Evolutionary conservation across 352 stramenopile species (phyloP).

Genomic region (Phytophthora citrophthora): DNA sequence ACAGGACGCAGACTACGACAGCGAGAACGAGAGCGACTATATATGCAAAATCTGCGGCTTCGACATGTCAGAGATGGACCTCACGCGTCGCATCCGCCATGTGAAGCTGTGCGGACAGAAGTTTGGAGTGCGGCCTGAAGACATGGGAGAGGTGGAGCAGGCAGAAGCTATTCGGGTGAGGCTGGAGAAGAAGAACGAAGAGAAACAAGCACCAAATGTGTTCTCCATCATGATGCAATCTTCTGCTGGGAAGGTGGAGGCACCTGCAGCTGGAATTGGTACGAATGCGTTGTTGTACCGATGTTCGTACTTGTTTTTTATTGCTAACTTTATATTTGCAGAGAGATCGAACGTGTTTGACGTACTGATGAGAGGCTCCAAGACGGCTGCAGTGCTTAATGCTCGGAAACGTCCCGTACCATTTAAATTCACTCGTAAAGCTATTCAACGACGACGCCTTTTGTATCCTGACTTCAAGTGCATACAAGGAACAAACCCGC

Average conservation of each 20-base stretch:
- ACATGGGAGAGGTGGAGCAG: slow-evolving; percentile 47
- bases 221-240: slow-evolving; percentile 70
- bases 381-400: slow-evolving; percentile 58
- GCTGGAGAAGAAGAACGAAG: slow-evolving; percentile 7
- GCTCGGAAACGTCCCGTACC: slow-evolving; percentile 35
- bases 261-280: slow-evolving; percentile 20
- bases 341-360: slow-evolving; percentile 77
- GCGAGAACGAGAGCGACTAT: slow-evolving; percentile 37
- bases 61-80: slow-evolving; percentile 42
- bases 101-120: slow-evolving; percentile 78
- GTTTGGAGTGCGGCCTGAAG: slow-evolving; percentile 64
- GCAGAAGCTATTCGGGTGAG: slow-evolving; percentile 27
- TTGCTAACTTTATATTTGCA: slow-evolving; percentile 9
- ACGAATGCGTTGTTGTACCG: neutral
- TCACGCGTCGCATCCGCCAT: slow-evolving; percentile 71
- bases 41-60: slow-evolving; percentile 76
- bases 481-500: slow-evolving; percentile 73
- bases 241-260: slow-evolving; percentile 21
- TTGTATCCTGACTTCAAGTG: slow-evolving; percentile 82
- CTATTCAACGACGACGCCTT: slow-evolving; percentile 25
- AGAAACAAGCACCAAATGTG: slow-evolving; percentile 36
- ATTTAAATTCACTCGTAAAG: slow-evolving; percentile 38
- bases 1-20: slow-evolving; percentile 3
- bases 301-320: neutral
- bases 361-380: slow-evolving; percentile 81